Percentiles rank a stretch among this genome's conserved stretches.
Conservation (phyloP, 2,329 filamentous ascomycete species). For the Fusarium poae region DNA sequence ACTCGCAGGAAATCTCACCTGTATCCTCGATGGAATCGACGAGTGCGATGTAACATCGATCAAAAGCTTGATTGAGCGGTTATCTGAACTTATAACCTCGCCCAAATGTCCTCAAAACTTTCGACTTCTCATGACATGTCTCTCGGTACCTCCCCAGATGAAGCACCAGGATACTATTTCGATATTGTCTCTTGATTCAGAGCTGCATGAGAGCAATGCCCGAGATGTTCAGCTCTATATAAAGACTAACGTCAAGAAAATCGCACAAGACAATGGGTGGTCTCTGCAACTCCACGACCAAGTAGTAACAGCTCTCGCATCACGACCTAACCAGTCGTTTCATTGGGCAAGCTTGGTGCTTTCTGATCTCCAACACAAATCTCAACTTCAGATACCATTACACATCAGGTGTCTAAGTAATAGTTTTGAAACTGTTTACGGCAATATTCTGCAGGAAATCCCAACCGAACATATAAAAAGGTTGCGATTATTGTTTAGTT, state of each 20-base stretch:
- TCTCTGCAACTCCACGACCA: not conserved
- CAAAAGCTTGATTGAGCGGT: not conserved
- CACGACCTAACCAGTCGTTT: not conserved
- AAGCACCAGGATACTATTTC: not conserved
- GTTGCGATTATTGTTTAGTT: not conserved
- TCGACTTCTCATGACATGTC: conserved; percentile 4
- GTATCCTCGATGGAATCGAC: conserved; percentile 23
- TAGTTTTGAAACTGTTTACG: not conserved
- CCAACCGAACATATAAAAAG: not conserved
- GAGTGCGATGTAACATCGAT: conserved; percentile 12
- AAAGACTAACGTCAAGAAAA: not conserved
- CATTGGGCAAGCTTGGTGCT: conserved; percentile 8
- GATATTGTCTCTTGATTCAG: not conserved
- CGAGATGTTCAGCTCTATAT: not conserved
- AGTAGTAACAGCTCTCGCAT: not conserved
- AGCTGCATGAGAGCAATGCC: not conserved
- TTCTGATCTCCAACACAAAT: not conserved
- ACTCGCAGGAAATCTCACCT: not conserved
- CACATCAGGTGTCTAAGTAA: not conserved
- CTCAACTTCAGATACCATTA: not conserved
- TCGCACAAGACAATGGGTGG: not conserved
- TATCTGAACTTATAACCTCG: not conserved
- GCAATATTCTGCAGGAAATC: not conserved
- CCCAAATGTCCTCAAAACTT: not conserved
- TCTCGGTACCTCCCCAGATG: not conserved